Percentiles rank a stretch among this genome's conserved stretches.
phyloP scores from a whole-genome alignment of 805 yeast species.

The Ogataea pini region DNA sequence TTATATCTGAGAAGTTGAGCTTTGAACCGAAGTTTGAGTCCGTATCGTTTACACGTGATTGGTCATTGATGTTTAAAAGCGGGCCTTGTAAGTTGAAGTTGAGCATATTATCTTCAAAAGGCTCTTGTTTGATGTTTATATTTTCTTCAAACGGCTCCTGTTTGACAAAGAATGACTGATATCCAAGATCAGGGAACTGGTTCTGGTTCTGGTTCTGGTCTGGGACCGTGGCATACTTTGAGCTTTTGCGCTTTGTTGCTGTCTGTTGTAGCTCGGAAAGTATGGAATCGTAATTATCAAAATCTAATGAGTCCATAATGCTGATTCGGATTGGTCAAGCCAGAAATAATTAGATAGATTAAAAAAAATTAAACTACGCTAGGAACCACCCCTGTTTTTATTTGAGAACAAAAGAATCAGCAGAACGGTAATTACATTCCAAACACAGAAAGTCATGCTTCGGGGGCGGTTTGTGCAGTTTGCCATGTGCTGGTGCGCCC shows the following conservation, averaged over 20 bases:
- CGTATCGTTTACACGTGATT: slow-evolving; percentile 15
- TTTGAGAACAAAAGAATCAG: neutral
- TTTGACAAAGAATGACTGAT: slow-evolving; percentile 9
- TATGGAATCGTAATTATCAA: slow-evolving; percentile 34
- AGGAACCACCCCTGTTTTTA: slow-evolving; percentile 1
- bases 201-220: neutral
- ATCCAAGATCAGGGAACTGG: slow-evolving; percentile 3
- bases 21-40: slow-evolving; percentile 29
- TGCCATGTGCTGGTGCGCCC: neutral
- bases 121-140: slow-evolving; percentile 1
- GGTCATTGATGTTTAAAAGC: neutral
- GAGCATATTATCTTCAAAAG: neutral
- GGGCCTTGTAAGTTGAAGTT: neutral
- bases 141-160: slow-evolving; percentile 3
- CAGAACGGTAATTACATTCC: neutral
- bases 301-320: slow-evolving; percentile 30
- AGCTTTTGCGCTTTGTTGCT: neutral
- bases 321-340: neutral
- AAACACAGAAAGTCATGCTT: neutral
- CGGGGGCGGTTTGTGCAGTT: neutral
- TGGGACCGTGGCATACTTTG: neutral
- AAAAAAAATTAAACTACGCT: neutral
- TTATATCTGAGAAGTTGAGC: slow-evolving; percentile 32
- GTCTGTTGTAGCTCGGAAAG: slow-evolving; percentile 28
- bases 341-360: neutral